phyloP scores from a whole-genome alignment of 1,284 basidiomycete genomes.

The Coniophora puteana region DNA sequence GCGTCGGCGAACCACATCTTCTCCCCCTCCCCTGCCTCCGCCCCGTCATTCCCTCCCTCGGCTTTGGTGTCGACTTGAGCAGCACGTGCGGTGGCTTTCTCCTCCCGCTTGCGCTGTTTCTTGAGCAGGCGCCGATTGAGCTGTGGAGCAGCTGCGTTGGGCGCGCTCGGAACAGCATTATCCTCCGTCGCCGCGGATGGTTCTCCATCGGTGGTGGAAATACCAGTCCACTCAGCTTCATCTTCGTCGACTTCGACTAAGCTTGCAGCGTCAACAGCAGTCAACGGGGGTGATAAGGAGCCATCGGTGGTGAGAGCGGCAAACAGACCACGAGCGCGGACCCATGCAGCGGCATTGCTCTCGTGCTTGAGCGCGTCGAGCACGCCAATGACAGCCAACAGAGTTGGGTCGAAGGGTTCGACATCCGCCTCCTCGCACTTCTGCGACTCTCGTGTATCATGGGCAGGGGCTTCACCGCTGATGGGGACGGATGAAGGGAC shows the following conservation, averaged over 20 bases:
- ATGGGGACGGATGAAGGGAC: background rate
- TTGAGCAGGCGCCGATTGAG: too few species aligned
- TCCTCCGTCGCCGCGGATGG: background rate
- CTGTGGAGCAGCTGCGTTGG: too few species aligned
- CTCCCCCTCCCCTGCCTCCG: slow-evolving; percentile 7
- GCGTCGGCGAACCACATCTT: slow-evolving; percentile 57
- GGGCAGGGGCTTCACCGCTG: too few species aligned
- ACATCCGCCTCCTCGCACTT: slow-evolving; percentile 9
- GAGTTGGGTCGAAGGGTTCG: slow-evolving; percentile 47
- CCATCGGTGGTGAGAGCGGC: slow-evolving; percentile 17
- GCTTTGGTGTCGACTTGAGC: background rate
- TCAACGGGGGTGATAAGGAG: too few species aligned
- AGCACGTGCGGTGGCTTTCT: background rate
- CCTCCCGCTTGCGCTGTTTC: background rate
- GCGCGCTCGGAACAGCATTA: too few species aligned
- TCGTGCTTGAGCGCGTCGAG: slow-evolving; percentile 58
- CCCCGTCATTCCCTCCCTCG: slow-evolving; percentile 14
- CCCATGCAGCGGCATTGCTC: slow-evolving; percentile 67
- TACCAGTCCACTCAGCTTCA: background rate
- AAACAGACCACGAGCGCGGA: slow-evolving; percentile 54
- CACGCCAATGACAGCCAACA: slow-evolving; percentile 71
- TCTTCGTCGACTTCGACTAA: background rate
- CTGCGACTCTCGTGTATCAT: background rate
- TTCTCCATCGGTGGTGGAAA: background rate
- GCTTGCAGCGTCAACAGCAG: slow-evolving; percentile 14